Evolutionary conservation across 2,329 filamentous ascomycete species (phyloP).

Genomic region (Fusarium phyllophilum): DNA sequence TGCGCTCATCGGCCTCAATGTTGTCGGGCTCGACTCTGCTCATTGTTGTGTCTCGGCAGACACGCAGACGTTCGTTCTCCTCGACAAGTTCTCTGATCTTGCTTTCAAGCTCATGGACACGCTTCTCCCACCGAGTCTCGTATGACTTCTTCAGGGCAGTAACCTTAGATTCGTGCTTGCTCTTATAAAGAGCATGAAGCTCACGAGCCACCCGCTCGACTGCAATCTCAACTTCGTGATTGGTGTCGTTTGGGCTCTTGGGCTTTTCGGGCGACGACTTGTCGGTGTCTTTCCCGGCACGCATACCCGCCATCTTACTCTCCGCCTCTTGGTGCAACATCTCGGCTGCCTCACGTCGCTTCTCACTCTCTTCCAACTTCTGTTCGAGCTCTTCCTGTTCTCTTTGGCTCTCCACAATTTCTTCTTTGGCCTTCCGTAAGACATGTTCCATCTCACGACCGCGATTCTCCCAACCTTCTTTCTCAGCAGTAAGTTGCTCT

Average conservation of each 20-base stretch:
- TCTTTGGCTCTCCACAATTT: slow-evolving; percentile 80
- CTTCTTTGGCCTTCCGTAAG: slow-evolving; percentile 80
- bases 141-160: slow-evolving; percentile 86
- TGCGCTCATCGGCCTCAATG: slow-evolving; percentile 61
- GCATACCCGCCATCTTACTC: slow-evolving; percentile 79
- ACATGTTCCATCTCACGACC: slow-evolving; percentile 87
- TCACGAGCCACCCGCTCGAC: slow-evolving; percentile 95
- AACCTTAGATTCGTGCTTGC: slow-evolving; percentile 97
- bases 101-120: slow-evolving; percentile 79
- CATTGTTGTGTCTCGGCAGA: slow-evolving; percentile 72
- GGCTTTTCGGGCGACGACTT: slow-evolving; percentile 52
- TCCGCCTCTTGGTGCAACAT: slow-evolving; percentile 80
- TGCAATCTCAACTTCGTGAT: slow-evolving; percentile 80
- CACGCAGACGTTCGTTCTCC: slow-evolving; percentile 79
- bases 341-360: slow-evolving; percentile 77
- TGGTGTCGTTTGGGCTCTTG: slow-evolving; percentile 47
- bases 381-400: slow-evolving; percentile 83
- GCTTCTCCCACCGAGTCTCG: slow-evolving; percentile 90
- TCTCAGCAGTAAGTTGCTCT: slow-evolving; percentile 79
- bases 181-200: slow-evolving; percentile 92
- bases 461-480: slow-evolving; percentile 84
- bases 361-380: slow-evolving; percentile 81
- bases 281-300: slow-evolving; percentile 65
- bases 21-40: slow-evolving; percentile 64
- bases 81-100: slow-evolving; percentile 74